phyloP scores from a whole-genome alignment of 345 rosid genomes.

The Iberis pinnata region DNA sequence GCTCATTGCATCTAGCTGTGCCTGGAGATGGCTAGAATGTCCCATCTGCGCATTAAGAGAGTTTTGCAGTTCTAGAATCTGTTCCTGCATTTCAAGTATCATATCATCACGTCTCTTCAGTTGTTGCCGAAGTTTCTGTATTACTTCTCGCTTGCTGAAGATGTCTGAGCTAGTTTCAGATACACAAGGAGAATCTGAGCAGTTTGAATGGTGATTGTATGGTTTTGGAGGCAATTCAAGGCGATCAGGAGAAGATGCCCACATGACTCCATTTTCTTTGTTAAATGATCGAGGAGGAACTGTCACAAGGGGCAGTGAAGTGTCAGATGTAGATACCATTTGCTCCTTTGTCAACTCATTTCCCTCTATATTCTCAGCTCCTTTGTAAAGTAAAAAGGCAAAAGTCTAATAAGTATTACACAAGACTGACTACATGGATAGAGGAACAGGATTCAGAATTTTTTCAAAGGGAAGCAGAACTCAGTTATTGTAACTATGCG shows the following conservation, averaged over 20 bases:
- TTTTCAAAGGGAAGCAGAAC: neutral
- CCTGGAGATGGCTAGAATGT: conserved; percentile 63
- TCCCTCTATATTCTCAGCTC: conserved; percentile 44
- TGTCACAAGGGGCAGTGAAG: conserved; percentile 63
- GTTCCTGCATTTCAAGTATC: conserved; percentile 97
- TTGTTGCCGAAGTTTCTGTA: conserved; percentile 91
- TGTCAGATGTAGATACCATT: conserved; percentile 45
- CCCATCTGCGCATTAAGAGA: conserved; percentile 56
- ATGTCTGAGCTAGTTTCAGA: conserved; percentile 95
- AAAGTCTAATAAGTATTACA: neutral
- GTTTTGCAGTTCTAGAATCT: conserved; percentile 66
- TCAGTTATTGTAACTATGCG: conserved; percentile 5
- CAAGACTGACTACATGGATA: conserved; percentile 7
- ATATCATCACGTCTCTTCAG: conserved; percentile 91
- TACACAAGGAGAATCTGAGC: conserved; percentile 92
- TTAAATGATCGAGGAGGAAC: conserved; percentile 52
- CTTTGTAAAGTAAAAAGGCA: conserved; percentile 31
- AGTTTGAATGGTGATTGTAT: conserved; percentile 61
- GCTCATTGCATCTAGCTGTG: conserved; percentile 66
- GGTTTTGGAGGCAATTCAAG: conserved; percentile 87
- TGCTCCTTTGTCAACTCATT: conserved; percentile 39
- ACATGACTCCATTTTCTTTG: conserved; percentile 66
- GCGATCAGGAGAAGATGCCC: conserved; percentile 84
- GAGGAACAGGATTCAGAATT: neutral
- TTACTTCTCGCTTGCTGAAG: conserved; percentile 86